Evolutionary conservation across 192 early-diverging fungal species (phyloP).

Genomic region (Coemansia guatemalensis): DNA sequence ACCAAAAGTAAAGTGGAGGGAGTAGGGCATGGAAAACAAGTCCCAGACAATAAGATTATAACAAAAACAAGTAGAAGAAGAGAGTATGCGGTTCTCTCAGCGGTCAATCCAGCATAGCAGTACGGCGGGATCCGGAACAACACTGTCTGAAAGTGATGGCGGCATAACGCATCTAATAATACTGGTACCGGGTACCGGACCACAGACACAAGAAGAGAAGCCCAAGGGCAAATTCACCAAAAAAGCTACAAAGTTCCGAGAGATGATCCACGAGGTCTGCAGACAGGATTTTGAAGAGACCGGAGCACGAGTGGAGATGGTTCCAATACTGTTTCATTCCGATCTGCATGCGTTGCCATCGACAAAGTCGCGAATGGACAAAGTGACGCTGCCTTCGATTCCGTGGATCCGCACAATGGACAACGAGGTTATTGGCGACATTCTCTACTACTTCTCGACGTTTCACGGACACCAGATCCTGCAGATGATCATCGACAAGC

Average conservation of each 20-base stretch:
- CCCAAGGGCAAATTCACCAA: constrained; percentile 44
- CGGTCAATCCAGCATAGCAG: neutral
- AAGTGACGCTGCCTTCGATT: constrained; percentile 50
- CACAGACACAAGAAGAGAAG: constrained; percentile 40
- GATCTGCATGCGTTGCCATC: constrained; percentile 37
- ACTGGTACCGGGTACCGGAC: constrained; percentile 51
- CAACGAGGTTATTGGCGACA: constrained; percentile 51
- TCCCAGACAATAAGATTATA: no score
- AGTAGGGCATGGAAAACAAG: no score
- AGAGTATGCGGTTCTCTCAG: constrained; percentile 7
- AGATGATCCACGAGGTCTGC: constrained; percentile 25
- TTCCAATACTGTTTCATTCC: constrained; percentile 32
- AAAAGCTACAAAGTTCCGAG: constrained; percentile 29
- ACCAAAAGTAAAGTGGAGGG: no score
- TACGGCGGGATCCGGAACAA: neutral
- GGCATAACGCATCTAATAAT: constrained; percentile 41
- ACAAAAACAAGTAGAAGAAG: neutral
- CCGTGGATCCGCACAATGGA: constrained; percentile 53
- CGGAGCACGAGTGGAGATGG: constrained; percentile 33
- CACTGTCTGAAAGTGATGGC: neutral
- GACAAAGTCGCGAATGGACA: constrained; percentile 41
- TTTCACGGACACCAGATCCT: constrained; percentile 56
- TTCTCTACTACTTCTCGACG: constrained; percentile 48
- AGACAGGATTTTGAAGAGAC: constrained; percentile 22
- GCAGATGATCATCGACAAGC: constrained; percentile 54